Conservation (phyloP, 129 eudicot species). For the Lactuca saligna region DNA sequence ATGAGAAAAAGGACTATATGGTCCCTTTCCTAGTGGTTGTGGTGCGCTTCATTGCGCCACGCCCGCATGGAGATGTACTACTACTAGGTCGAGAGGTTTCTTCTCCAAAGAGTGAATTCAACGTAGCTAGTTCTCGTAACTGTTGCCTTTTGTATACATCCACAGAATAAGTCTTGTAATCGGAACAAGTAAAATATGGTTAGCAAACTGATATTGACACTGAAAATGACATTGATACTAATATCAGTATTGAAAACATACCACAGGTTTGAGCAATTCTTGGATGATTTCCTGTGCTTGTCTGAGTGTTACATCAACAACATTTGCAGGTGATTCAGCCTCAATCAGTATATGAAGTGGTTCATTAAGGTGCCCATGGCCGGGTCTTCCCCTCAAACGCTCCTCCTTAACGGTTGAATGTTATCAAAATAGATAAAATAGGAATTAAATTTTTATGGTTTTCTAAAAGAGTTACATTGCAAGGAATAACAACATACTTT, state of each 20-base stretch:
- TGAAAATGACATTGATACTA: not conserved
- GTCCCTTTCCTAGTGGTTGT: slow-evolving; percentile 43
- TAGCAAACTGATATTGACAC: not conserved
- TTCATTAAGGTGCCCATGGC: slow-evolving; percentile 62
- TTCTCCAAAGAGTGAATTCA: slow-evolving; percentile 52
- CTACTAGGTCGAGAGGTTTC: slow-evolving; percentile 64
- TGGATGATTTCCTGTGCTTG: slow-evolving; percentile 58
- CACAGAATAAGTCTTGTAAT: slow-evolving; percentile 54
- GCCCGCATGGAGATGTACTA: slow-evolving; percentile 55
- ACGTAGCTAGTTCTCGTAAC: slow-evolving; percentile 61
- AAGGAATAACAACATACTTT: no score
- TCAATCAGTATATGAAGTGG: slow-evolving; percentile 67
- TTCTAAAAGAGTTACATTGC: no score
- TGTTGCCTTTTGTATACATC: slow-evolving; percentile 62
- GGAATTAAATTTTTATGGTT: no score
- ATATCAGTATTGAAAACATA: slow-evolving; percentile 18
- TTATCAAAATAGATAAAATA: not conserved
- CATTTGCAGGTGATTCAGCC: slow-evolving; percentile 53
- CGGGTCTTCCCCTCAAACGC: slow-evolving; percentile 55
- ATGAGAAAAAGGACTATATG: slow-evolving; percentile 1
- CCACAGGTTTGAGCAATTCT: slow-evolving; percentile 70
- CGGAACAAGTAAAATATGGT: not conserved
- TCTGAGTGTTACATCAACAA: slow-evolving; percentile 44
- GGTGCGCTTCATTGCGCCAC: slow-evolving; percentile 60
- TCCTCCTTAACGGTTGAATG: slow-evolving; percentile 49